Base-by-base conservation (phyloP, 75 land plant species). In the Adiantum capillusveneris region DNA sequence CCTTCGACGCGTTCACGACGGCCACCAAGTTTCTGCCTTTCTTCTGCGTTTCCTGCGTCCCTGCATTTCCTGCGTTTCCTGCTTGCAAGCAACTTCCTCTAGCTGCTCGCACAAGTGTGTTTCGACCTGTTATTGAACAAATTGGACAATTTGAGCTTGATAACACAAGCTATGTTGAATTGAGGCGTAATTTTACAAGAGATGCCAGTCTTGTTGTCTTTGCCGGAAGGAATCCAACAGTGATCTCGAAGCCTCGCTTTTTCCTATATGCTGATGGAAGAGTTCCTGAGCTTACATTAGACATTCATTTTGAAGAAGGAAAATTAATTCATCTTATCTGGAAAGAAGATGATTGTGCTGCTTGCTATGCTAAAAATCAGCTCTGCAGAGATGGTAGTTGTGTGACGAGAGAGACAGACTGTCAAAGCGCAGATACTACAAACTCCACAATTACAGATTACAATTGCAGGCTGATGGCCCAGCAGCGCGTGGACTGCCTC, bases 401-500 rank as follows among this genome's bases (percentile, higher is more conserved):
- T 46, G 49, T 46, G n/a, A 46, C 49, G 5, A 46, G 21, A 17
- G 49, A 46, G 14, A 20, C 49, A 46, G 49, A 46, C 14, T 46
- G 49, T 20, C n/a, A 17, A 17, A 46, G 17, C 14, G 6, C 49
- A n/a, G 49, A 46, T 20, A 46, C 49, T 3, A n/a, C 49, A 46
- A 46, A 46, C 17, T 46, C 49, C 17, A 46, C 49, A 3, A 46
- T 46, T 17, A 46, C 49, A 46, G 49, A 46, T 46, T 46, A 46
- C 49, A 46, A 46, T 20, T 46, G 49, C 49, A 46, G 49, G 49
- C 49, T 46, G n/a, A n/a, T n/a, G n/a, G n/a, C n/a, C n/a, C n/a
- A n/a, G n/a, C n/a, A n/a, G n/a, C n/a, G n/a, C n/a, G n/a, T n/a
- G n/a, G n/a, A n/a, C n/a, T n/a, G n/a, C n/a, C n/a, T n/a, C n/a